Evolutionary conservation across 192 early-diverging fungal species (phyloP), one percentile per base, ranked within the genome.

Genomic region (Spizellomyces sp.): DNA sequence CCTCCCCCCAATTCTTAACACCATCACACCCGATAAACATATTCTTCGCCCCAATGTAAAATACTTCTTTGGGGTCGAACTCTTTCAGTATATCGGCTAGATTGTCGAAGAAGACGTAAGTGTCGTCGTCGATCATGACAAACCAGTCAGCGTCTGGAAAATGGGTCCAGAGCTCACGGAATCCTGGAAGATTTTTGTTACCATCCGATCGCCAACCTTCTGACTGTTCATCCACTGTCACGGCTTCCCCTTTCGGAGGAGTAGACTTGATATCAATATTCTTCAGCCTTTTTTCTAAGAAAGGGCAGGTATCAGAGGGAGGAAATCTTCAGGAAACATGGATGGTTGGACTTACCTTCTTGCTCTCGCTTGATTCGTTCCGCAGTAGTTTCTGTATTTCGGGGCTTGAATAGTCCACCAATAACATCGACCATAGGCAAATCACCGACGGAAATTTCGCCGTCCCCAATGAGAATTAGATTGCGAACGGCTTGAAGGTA

Each of bases 121-220:
- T 82, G 73, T 89, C 87, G 71, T 89, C 87, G 71, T 89, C 87
- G 44, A 89, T 74, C 87, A 89, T 89, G 27, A 89, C 12, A 56
- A 71, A 89, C 86, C 86, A 89, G 27, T 83, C 77, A 27, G 86
- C 87, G 62, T 88, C 75, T 8, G 87, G 86, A 62, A 74, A 87
- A 10, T 59, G 66, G 19, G 72, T 64, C 55, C 71, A 82, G 14
- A 88, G 72, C 22, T 72, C 57, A 43, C 75, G 59, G 67, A 83
- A 84, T 5, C 79, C 85, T 17, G 86, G 86, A 15, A 87, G 48
- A 70, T 87, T 87, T 63, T 87, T 87, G 75, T 86, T 79, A 5
- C 81, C 84, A 66, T 86, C 83, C 5, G 60, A n/a, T 62, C 76
- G 81, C 83, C 83, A 84, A n/a, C 83, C 83, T 22, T 52, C 55